These are phyloP conservation scores for Piloderma croceum DNA, from an alignment of 768 basidiomycete genomes.

Conservation along the genomic window DNA sequence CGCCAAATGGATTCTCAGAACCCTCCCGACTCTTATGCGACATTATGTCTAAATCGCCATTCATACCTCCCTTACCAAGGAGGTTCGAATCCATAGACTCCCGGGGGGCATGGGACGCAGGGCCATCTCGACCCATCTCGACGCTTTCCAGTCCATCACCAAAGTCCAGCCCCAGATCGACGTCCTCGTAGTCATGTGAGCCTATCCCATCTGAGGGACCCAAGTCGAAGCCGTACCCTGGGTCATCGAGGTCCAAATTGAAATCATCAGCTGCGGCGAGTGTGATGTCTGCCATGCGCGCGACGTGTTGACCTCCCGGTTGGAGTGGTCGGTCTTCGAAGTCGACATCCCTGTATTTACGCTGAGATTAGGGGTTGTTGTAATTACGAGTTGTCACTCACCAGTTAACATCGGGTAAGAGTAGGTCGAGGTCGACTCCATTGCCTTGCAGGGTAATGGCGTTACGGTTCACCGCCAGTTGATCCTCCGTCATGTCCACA, in stretches of 20 bases:
- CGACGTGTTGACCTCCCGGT: constrained; percentile 73
- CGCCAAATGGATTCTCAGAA: constrained; percentile 62
- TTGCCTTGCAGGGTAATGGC: constrained; percentile 82
- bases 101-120: constrained; percentile 36
- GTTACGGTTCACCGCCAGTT: constrained; percentile 79
- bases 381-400: constrained; percentile 28
- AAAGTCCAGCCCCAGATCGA: constrained; percentile 76
- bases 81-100: constrained; percentile 63
- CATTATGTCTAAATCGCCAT: constrained; percentile 56
- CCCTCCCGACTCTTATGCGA: constrained; percentile 58
- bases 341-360: constrained; percentile 61
- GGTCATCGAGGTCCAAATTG: constrained; percentile 54
- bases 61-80: constrained; percentile 39
- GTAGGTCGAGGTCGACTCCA: constrained; percentile 73
- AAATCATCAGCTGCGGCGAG: constrained; percentile 74
- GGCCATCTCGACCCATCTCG: constrained; percentile 74
- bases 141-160: constrained; percentile 62
- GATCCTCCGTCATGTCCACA: constrained; percentile 95
- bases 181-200: constrained; percentile 69
- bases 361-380: neutral
- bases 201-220: constrained; percentile 80
- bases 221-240: constrained; percentile 66
- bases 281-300: constrained; percentile 83
- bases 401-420: constrained; percentile 81
- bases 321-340: constrained; percentile 65